Base-by-base conservation (phyloP, 805 yeast genomes). In the Starmerella sirachaensis region DNA sequence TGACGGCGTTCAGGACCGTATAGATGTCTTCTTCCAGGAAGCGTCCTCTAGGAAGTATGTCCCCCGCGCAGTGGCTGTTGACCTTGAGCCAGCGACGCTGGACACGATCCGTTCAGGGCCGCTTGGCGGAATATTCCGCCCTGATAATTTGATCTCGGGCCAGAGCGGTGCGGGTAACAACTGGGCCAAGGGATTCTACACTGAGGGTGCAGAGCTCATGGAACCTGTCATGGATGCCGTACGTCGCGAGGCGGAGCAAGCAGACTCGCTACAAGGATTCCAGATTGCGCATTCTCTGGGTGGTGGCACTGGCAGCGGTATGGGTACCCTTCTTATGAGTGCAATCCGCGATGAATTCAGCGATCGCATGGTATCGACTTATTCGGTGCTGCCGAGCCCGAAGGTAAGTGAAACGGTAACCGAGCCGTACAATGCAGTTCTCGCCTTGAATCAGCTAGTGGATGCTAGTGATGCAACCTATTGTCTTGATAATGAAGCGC, bases 221-320 rank as follows among this genome's bases (percentile, higher is more conserved):
- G 95, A 86, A 56, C 74, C 91, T 13, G 94, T 85, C 18, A 64
- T 86, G 70, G 96, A 85, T 50, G 91, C 81, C 24, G 76, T 85
- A 35, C 76, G 95, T 63, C 77, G 94, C 62, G 95, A 86, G 65
- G 94, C 93, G 19, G 96, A 85, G 66, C 83, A 83, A 18, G 74
- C 93, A 58, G 96, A 86, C 61, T 78, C 93, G 42, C 70, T 86
- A 50, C 95, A 86, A 66, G 96, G 96, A 52, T 85, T 85, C 74
- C 96, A 86, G 65, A 78, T 85, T 56, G 68, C 83, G 23, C 86
- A 78, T 57, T 77, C 84, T 13, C 63, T 78, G 30, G 86, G 86
- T 55, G 86, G 96, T 65, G 96, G 96, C 69, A 85, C 96, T 37
- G 96, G 96, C 58, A 81, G 94, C 28, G 96, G 96, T 62, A 77